Evolutionary conservation across 1,139 yeast genomes (phyloP).

Genomic region (Saccharomyces hybrid): DNA sequence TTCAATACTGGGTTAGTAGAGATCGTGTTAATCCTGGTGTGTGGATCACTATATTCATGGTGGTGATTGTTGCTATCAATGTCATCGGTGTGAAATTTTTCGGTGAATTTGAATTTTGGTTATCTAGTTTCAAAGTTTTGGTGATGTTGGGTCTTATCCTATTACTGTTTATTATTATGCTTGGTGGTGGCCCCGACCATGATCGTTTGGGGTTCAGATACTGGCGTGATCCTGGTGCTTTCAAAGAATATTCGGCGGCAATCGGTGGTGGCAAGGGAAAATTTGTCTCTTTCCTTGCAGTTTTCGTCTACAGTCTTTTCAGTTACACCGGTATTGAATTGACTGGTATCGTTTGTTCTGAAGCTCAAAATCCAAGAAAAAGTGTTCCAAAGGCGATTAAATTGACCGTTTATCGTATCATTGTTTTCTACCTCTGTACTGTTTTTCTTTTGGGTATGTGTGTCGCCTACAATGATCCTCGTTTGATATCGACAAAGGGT

Average conservation of each 20-base stretch:
- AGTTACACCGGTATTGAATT: slow-evolving; percentile 76
- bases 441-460: slow-evolving; percentile 67
- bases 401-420: slow-evolving; percentile 68
- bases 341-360: slow-evolving; percentile 68
- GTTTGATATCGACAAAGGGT: slow-evolving; percentile 30
- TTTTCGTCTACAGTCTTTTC: slow-evolving; percentile 65
- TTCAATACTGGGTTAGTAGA: slow-evolving; percentile 44
- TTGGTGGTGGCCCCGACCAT: slow-evolving; percentile 54
- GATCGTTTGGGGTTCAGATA: slow-evolving; percentile 47
- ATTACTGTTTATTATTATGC: slow-evolving; percentile 43
- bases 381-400: slow-evolving; percentile 73
- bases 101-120: slow-evolving; percentile 68
- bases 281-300: slow-evolving; percentile 60
- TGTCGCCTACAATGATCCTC: slow-evolving; percentile 62
- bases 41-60: slow-evolving; percentile 46
- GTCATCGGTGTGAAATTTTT: slow-evolving; percentile 48
- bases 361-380: slow-evolving; percentile 66
- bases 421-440: slow-evolving; percentile 59
- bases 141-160: slow-evolving; percentile 50
- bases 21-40: slow-evolving; percentile 44
- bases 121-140: slow-evolving; percentile 49
- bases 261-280: slow-evolving; percentile 40
- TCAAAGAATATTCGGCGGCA: slow-evolving; percentile 42
- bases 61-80: slow-evolving; percentile 44
- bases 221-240: slow-evolving; percentile 41